phyloP scores from a whole-genome alignment of 176 grass and related monocot species.

The Eleusine coracana region DNA sequence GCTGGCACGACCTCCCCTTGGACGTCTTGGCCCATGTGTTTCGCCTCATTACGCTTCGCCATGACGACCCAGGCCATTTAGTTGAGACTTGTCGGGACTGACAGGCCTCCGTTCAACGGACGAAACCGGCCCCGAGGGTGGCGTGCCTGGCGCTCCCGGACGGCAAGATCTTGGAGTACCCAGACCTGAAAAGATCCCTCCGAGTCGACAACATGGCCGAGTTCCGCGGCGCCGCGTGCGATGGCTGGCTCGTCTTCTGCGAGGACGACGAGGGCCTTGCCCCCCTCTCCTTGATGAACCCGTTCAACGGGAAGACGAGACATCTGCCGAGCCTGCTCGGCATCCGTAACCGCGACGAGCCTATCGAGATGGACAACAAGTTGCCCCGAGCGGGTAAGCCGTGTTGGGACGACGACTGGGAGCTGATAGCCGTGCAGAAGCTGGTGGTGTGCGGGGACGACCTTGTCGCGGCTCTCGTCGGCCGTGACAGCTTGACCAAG shows the following conservation, averaged over 20 bases:
- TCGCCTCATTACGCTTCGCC: no score
- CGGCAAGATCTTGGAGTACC: not conserved
- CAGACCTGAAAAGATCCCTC: not conserved
- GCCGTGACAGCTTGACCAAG: not conserved
- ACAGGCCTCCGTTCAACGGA: no score
- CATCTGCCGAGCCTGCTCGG: not conserved
- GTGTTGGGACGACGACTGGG: no score
- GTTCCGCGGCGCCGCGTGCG: no score
- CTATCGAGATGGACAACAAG: not conserved
- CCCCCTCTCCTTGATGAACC: not conserved
- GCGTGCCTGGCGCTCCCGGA: not conserved
- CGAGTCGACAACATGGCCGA: not conserved
- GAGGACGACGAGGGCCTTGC: not conserved
- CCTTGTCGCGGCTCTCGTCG: not conserved
- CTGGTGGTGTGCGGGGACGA: not conserved
- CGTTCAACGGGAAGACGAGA: not conserved
- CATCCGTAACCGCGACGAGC: not conserved
- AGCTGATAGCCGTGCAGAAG: not conserved
- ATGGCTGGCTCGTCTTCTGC: not conserved
- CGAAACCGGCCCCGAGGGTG: no score
- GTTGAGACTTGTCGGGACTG: not conserved
- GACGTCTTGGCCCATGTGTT: no score
- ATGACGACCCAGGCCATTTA: no score
- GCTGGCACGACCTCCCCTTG: no score
- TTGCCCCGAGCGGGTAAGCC: no score